phyloP scores from a whole-genome alignment of 305 asterid species.

The Rubia peregrina region DNA sequence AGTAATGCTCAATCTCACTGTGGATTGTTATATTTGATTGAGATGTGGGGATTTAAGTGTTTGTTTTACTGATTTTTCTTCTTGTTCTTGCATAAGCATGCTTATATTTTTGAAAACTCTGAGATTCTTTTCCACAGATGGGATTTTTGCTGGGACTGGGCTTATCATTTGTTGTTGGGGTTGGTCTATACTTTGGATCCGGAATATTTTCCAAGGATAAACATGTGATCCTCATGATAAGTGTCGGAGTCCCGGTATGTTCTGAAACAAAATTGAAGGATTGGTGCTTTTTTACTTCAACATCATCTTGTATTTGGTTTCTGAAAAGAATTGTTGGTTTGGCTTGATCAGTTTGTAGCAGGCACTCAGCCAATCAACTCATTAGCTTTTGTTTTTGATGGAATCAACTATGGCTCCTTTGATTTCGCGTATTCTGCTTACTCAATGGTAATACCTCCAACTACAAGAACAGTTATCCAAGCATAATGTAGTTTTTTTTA shows the following conservation, averaged over 20 bases:
- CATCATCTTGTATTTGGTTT: background rate
- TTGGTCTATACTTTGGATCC: slow-evolving; percentile 69
- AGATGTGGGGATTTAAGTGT: too few species aligned
- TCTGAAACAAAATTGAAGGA: background rate
- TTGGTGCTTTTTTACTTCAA: background rate
- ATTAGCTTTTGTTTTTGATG: slow-evolving; percentile 83
- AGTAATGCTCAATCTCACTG: too few species aligned
- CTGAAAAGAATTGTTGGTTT: background rate
- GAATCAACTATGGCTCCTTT: slow-evolving; percentile 88
- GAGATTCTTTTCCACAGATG: slow-evolving; percentile 43
- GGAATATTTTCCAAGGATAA: slow-evolving; percentile 76
- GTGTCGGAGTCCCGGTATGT: slow-evolving; percentile 70
- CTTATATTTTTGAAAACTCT: background rate
- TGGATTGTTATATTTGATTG: too few species aligned
- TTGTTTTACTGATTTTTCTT: too few species aligned
- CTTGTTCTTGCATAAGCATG: too few species aligned
- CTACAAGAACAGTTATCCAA: background rate
- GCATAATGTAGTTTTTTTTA: background rate
- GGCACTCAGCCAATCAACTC: slow-evolving; percentile 91
- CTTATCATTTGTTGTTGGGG: slow-evolving; percentile 58
- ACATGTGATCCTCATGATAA: slow-evolving; percentile 45
- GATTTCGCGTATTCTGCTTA: slow-evolving; percentile 89
- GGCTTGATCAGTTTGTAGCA: slow-evolving; percentile 67
- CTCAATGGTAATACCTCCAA: slow-evolving; percentile 58
- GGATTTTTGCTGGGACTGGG: slow-evolving; percentile 78